Evolutionary conservation across 495 filamentous ascomycete species (phyloP), one percentile per base, ranked within the genome.

Genomic region (Daldinia caldariorum): DNA sequence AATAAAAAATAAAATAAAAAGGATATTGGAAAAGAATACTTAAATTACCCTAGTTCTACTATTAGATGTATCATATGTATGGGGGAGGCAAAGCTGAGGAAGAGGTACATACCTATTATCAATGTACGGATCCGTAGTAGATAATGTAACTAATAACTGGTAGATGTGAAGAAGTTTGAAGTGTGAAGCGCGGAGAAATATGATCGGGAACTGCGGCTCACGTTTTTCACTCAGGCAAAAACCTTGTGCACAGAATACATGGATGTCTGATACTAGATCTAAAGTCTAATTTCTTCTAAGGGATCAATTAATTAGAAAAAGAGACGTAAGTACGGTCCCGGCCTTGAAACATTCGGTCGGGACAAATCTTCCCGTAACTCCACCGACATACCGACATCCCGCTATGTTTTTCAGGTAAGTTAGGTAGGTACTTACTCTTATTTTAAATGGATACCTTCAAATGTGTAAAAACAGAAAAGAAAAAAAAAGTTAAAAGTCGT

Each of bases 311-410:
- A 66, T 71, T 64, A 54, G 34, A 38, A 54, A 26, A 38, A 65
- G 61, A 72, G 57, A 45, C n/a, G n/a, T n/a, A n/a, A n/a, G n/a
- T n/a, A n/a, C n/a, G n/a, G 43, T 69, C 66, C 61, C 62, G 61
- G 70, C 31, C 51, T 73, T 73, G 70, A 73, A 73, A 73, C 70
- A 69, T 66, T 69, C 66, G 66, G 58, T 66, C 70, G 62, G 70
- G 61, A 63, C 70, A 69, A 73, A 73, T 70, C 70, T 73, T 69
- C 58, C 66, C 61, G 66, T 56, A 58, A 66, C 70, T 73, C 70
- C 70, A 73, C 70, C 62, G 70, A 73, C 34, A 57, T 31, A 50
- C 65, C 66, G 69, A 72, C 68, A 16, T 47, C 22, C 20, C 20
- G 26, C 26, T 3, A 26, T 26, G 26, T 26, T 26, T 26, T 26